Percentiles rank a stretch among this genome's conserved stretches.
These are phyloP conservation scores for Colletotrichum sp. DNA, from an alignment of 2,329 filamentous ascomycete species.

Conservation along the genomic window DNA sequence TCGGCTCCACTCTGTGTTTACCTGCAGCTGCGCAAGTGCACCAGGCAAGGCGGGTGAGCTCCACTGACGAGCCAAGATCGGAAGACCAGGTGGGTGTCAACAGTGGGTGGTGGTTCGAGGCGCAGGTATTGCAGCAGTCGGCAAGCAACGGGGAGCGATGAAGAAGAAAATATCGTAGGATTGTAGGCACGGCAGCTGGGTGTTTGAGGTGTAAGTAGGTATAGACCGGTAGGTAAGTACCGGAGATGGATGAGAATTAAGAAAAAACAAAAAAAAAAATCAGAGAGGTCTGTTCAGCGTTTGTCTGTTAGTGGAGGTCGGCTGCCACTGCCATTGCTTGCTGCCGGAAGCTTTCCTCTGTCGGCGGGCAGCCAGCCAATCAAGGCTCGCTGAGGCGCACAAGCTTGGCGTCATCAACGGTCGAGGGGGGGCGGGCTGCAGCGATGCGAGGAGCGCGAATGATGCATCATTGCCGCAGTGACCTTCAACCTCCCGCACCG, in stretches of 20 bases:
- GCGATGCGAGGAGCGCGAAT: background rate
- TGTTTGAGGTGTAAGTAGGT: background rate
- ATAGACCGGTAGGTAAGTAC: background rate
- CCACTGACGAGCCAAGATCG: conserved; percentile 18
- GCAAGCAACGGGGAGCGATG: background rate
- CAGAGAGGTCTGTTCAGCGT: background rate
- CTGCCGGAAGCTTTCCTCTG: conserved; percentile 8
- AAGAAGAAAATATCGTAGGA: background rate
- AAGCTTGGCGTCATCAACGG: conserved; percentile 20
- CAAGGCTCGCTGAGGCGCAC: background rate
- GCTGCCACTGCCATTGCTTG: background rate
- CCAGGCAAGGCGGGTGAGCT: conserved; percentile 12
- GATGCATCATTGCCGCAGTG: conserved; percentile 17
- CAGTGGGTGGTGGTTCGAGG: conserved; percentile 7
- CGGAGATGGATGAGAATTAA: background rate
- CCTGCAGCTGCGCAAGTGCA: conserved; percentile 16
- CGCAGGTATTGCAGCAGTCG: background rate
- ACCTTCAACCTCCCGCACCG: conserved; percentile 5
- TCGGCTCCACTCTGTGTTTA: conserved; percentile 18
- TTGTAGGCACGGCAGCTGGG: background rate
- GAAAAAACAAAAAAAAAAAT: background rate
- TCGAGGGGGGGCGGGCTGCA: background rate
- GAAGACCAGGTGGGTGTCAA: conserved; percentile 6
- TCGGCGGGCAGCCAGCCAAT: conserved; percentile 1
- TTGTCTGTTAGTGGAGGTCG: background rate